Evolutionary conservation across 2,329 filamentous ascomycete species (phyloP).

Genomic region (Neonectria punicea): DNA sequence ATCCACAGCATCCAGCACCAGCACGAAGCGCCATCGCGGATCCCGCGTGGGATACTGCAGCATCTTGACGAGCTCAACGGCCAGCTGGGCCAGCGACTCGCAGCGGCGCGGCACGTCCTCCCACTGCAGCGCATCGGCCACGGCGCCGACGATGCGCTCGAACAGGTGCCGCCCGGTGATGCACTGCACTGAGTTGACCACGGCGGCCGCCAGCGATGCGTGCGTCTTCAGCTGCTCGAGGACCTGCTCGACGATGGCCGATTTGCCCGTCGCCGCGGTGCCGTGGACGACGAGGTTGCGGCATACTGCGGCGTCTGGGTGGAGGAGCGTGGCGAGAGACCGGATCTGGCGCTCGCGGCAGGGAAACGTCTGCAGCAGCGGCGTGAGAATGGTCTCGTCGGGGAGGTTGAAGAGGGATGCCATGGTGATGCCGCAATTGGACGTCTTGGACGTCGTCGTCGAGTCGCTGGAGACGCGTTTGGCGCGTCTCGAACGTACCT

Average conservation of each 20-base stretch:
- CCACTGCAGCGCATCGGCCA: constrained; percentile 63
- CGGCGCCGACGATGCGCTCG: constrained; percentile 73
- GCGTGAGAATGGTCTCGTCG: constrained; percentile 59
- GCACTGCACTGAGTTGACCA: constrained; percentile 78
- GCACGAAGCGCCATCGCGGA: constrained; percentile 70
- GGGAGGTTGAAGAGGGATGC: constrained; percentile 61
- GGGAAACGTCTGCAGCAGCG: constrained; percentile 61
- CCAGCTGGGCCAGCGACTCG: constrained; percentile 82
- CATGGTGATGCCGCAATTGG: constrained; percentile 42
- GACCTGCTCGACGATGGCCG: constrained; percentile 69
- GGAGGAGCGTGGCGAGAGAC: constrained; percentile 65
- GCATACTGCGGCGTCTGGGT: constrained; percentile 73
- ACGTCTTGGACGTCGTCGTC: constrained; percentile 18
- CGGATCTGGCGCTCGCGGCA: constrained; percentile 69
- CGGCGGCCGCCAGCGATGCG: constrained; percentile 57
- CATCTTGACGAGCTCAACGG: constrained; percentile 75
- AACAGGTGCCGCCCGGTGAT: constrained; percentile 82
- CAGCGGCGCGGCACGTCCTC: constrained; percentile 69
- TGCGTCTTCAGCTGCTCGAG: constrained; percentile 41
- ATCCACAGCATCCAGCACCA: constrained; percentile 91
- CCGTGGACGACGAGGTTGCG: constrained; percentile 84
- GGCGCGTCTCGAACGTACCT: constrained; percentile 41
- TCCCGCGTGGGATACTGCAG: constrained; percentile 58
- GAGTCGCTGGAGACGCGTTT: constrained; percentile 42
- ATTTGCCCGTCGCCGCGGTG: constrained; percentile 88